These are phyloP conservation scores for Xylaria scruposa DNA, from an alignment of 495 filamentous ascomycete species.

Conservation along the genomic window DNA sequence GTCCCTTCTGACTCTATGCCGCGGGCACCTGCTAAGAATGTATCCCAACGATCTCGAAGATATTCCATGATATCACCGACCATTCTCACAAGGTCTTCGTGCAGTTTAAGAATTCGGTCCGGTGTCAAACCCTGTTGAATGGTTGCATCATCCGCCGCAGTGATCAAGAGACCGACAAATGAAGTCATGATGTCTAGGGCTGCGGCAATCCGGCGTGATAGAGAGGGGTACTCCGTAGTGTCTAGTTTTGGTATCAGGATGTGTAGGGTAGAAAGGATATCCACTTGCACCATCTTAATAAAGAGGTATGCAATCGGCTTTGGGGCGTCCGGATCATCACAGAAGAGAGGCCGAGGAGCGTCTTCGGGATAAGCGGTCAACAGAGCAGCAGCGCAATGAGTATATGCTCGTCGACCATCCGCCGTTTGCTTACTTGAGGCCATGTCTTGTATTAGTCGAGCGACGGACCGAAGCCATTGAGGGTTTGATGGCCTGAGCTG, in stretches of 20 bases:
- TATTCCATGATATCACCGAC: constrained; percentile 66
- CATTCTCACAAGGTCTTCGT: constrained; percentile 62
- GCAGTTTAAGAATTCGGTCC: constrained; percentile 63
- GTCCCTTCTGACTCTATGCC: constrained; percentile 22
- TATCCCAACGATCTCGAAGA: constrained; percentile 70
- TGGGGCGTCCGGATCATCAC: constrained; percentile 39
- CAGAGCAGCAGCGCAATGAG: constrained; percentile 58
- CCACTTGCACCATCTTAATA: constrained; percentile 64
- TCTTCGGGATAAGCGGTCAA: constrained; percentile 56
- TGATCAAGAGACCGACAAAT: constrained; percentile 65
- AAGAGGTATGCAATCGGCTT: constrained; percentile 67
- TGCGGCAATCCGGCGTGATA: constrained; percentile 60
- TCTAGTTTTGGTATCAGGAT: constrained; percentile 62
- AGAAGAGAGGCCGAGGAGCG: constrained; percentile 56
- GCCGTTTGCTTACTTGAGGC: constrained; percentile 54
- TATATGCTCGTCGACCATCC: constrained; percentile 55
- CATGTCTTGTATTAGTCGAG: constrained; percentile 50
- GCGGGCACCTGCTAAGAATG: constrained; percentile 33
- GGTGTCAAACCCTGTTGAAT: constrained; percentile 48
- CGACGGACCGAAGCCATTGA: constrained; percentile 52
- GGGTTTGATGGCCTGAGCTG: constrained; percentile 43
- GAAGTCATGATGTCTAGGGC: constrained; percentile 63
- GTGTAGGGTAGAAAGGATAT: constrained; percentile 67
- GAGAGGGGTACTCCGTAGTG: constrained; percentile 52
- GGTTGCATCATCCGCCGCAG: constrained; percentile 50